Percentiles rank a stretch among this genome's conserved stretches.
Conservation (phyloP, 2,329 filamentous ascomycete genomes). For the Blastomyces percursus region DNA sequence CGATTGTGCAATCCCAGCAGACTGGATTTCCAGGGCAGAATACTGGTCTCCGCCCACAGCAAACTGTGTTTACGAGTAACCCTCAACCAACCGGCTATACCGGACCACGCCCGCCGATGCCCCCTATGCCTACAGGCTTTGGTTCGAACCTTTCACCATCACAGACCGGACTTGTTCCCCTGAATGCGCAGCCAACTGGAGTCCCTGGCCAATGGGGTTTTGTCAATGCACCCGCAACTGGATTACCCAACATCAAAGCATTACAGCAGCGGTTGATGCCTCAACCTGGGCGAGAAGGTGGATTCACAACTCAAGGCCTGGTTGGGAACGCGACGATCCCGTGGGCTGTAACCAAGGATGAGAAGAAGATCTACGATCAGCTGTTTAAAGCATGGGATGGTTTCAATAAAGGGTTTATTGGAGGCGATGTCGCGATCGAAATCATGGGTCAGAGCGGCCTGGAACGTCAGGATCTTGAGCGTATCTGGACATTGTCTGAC, state of each 20-base stretch:
- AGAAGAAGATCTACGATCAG: slow-evolving; percentile 92
- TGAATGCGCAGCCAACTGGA: slow-evolving; percentile 92
- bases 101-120: slow-evolving; percentile 68
- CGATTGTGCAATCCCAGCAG: slow-evolving; percentile 32
- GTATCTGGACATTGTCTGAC: slow-evolving; percentile 90
- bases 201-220: slow-evolving; percentile 95
- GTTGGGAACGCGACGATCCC: slow-evolving; percentile 92
- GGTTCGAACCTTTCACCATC: slow-evolving; percentile 49
- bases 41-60: slow-evolving; percentile 52
- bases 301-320: slow-evolving; percentile 74
- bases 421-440: slow-evolving; percentile 85
- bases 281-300: slow-evolving; percentile 78
- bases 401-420: slow-evolving; percentile 82
- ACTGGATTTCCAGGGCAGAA: slow-evolving; percentile 37
- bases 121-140: slow-evolving; percentile 68
- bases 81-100: slow-evolving; percentile 68
- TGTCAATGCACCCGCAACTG: slow-evolving; percentile 81
- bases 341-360: slow-evolving; percentile 97
- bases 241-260: slow-evolving; percentile 86
- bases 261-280: slow-evolving; percentile 95
- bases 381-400: slow-evolving; percentile 97
- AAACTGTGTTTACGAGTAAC: slow-evolving; percentile 60
- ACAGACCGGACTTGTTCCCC: slow-evolving; percentile 53
- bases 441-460: slow-evolving; percentile 95
- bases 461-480: slow-evolving; percentile 78